A percentile compares a stretch with the other conserved stretches of the same genome.
These are phyloP conservation scores for Rossbeevera mucosa DNA, from an alignment of 768 basidiomycete species.

Conservation along the genomic window DNA sequence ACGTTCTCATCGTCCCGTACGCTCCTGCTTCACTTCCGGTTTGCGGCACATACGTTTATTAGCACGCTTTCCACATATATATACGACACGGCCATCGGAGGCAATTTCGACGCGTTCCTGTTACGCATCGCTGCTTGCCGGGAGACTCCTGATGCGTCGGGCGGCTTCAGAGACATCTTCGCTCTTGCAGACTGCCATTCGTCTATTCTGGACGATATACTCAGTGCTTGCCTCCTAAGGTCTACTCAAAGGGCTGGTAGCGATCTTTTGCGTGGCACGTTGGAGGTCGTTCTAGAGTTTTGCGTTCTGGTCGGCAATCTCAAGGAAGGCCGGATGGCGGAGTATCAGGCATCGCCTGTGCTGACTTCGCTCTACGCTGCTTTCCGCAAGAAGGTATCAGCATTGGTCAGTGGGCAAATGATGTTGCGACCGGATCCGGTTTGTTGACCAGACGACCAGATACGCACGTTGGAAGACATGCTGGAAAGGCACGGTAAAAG, in stretches of 20 bases:
- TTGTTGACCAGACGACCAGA: slow-evolving; percentile 35
- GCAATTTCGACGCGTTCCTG: slow-evolving; percentile 71
- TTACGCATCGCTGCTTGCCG: slow-evolving; percentile 32
- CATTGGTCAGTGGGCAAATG: slow-evolving; percentile 44
- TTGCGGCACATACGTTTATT: slow-evolving; percentile 68
- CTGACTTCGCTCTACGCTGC: slow-evolving; percentile 51
- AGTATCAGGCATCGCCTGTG: slow-evolving; percentile 57
- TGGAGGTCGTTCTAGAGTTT: slow-evolving; percentile 66
- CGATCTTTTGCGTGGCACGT: slow-evolving; percentile 56
- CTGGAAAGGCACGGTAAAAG: slow-evolving; percentile 47
- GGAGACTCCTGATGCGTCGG: slow-evolving; percentile 13
- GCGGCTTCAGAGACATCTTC: slow-evolving; percentile 66
- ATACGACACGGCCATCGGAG: slow-evolving; percentile 76
- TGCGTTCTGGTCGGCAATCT: slow-evolving; percentile 62
- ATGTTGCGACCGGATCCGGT: neutral
- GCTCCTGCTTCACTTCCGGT: slow-evolving; percentile 65
- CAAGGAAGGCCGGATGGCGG: slow-evolving; percentile 48
- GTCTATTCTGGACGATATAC: slow-evolving; percentile 63
- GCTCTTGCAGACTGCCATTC: slow-evolving; percentile 66
- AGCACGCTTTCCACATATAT: slow-evolving; percentile 64
- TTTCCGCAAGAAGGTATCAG: slow-evolving; percentile 53
- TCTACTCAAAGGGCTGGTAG: slow-evolving; percentile 62
- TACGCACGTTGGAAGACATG: slow-evolving; percentile 49
- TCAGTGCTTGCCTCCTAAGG: slow-evolving; percentile 69
- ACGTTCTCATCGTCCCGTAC: slow-evolving; percentile 50